phyloP scores from a whole-genome alignment of 225 moss, liverwort and hornwort genomes.

The Polytrichum formosum region DNA sequence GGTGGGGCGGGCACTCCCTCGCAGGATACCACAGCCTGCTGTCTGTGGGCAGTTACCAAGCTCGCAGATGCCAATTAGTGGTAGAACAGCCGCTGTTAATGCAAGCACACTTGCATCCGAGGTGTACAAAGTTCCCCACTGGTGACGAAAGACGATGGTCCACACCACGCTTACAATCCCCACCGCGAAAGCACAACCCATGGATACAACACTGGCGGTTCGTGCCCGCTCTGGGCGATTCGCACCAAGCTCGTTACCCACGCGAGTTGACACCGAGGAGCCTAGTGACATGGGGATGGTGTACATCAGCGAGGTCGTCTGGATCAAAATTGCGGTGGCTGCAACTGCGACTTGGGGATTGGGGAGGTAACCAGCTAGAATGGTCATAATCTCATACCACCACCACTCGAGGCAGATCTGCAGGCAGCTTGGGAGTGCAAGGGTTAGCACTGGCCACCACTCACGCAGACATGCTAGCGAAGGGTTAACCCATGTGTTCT shows the following conservation, averaged over 20 bases:
- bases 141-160: slow-evolving; percentile 69
- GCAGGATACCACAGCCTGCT: slow-evolving; percentile 78
- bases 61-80: slow-evolving; percentile 88
- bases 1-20: slow-evolving; percentile 84
- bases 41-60: slow-evolving; percentile 96
- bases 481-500: slow-evolving; percentile 71
- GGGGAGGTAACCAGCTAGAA: slow-evolving; percentile 72
- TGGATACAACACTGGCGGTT: slow-evolving; percentile 67
- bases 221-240: slow-evolving; percentile 75
- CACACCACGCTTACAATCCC: slow-evolving; percentile 67
- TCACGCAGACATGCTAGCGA: slow-evolving; percentile 52
- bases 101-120: slow-evolving; percentile 68
- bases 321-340: slow-evolving; percentile 87
- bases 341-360: slow-evolving; percentile 89
- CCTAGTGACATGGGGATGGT: slow-evolving; percentile 88
- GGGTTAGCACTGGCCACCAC: slow-evolving; percentile 76
- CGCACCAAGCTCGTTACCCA: slow-evolving; percentile 90
- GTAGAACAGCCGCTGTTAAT: slow-evolving; percentile 69
- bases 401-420: slow-evolving; percentile 97
- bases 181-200: slow-evolving; percentile 62
- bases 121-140: slow-evolving; percentile 87
- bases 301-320: slow-evolving; percentile 88
- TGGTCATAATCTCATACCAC: slow-evolving; percentile 99
- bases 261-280: slow-evolving; percentile 81
- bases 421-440: slow-evolving; percentile 85